Evolutionary conservation across 2,329 filamentous ascomycete genomes (phyloP).

Genomic region (Trichoderma asperellum): DNA sequence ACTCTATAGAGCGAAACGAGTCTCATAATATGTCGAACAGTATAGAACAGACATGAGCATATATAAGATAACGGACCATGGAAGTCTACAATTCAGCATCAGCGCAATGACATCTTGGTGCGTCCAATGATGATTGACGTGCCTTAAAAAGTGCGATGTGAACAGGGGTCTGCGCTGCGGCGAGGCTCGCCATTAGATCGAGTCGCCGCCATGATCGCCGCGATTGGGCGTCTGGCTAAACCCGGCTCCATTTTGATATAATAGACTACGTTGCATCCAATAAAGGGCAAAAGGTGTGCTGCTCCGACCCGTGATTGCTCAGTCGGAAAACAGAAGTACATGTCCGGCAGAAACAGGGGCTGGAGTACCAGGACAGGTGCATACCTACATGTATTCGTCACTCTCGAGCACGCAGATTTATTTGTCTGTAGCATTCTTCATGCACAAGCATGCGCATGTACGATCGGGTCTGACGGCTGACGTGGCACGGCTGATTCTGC

Average conservation of each 20-base stretch:
- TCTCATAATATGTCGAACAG: too few relatives aligned
- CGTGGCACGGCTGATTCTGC: background rate
- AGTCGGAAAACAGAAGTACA: background rate
- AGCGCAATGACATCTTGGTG: background rate
- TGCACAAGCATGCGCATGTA: background rate
- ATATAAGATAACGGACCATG: background rate
- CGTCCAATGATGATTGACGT: background rate
- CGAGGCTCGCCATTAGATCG: background rate
- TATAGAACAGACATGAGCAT: too few relatives aligned
- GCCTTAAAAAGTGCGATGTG: background rate
- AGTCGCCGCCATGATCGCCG: background rate
- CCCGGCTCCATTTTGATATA: background rate
- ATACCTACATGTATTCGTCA: background rate
- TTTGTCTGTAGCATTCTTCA: background rate
- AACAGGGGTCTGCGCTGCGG: constrained; percentile 1
- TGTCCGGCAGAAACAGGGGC: background rate
- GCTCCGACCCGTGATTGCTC: background rate
- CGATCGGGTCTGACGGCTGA: background rate
- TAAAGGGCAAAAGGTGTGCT: background rate
- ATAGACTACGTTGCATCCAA: background rate
- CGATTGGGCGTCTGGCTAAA: constrained; percentile 11
- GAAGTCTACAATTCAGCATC: too few relatives aligned
- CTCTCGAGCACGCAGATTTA: background rate
- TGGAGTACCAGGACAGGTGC: background rate
- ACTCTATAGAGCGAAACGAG: too few relatives aligned